Conservation (phyloP, 225 moss, liverwort and hornwort genomes). For the Physcomitrium patens region DNA sequence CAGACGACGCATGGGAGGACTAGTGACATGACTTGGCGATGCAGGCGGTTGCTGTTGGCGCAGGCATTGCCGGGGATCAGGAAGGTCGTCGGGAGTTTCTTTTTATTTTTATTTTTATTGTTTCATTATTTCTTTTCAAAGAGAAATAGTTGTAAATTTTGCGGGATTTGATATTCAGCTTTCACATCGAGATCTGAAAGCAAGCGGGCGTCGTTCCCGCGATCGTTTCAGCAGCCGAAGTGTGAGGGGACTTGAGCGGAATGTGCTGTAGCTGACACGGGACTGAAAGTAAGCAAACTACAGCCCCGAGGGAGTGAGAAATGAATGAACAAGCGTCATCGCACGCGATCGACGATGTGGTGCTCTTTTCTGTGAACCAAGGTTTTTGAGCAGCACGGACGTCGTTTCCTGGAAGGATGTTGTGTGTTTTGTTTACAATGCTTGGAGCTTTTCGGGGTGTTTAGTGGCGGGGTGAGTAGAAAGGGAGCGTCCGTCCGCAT, state of each 20-base stretch:
- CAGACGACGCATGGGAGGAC: conserved; percentile 99
- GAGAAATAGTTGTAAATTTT: too few relatives aligned
- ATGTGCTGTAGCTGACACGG: conserved; percentile 51
- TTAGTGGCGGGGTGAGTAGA: too few relatives aligned
- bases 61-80: conserved; percentile 52
- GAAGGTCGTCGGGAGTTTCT: conserved; percentile 46
- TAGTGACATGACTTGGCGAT: conserved; percentile 48
- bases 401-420: too few relatives aligned
- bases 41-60: conserved; percentile 44
- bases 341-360: conserved; percentile 29
- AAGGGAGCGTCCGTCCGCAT: too few relatives aligned
- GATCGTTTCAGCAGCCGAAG: conserved; percentile 44
- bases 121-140: too few relatives aligned
- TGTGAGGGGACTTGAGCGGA: conserved; percentile 29
- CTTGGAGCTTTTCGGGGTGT: too few relatives aligned
- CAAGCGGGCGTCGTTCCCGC: conserved; percentile 42
- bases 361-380: too few relatives aligned
- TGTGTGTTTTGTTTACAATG: too few relatives aligned
- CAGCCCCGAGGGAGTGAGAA: conserved; percentile 58
- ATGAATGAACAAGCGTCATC: conserved; percentile 47
- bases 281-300: conserved; percentile 52
- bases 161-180: background rate
- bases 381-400: too few relatives aligned
- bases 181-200: conserved; percentile 56
- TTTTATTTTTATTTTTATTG: background rate